Evolutionary conservation across 2,329 filamentous ascomycete species (phyloP).

Genomic region (Hypoxylon sp.): DNA sequence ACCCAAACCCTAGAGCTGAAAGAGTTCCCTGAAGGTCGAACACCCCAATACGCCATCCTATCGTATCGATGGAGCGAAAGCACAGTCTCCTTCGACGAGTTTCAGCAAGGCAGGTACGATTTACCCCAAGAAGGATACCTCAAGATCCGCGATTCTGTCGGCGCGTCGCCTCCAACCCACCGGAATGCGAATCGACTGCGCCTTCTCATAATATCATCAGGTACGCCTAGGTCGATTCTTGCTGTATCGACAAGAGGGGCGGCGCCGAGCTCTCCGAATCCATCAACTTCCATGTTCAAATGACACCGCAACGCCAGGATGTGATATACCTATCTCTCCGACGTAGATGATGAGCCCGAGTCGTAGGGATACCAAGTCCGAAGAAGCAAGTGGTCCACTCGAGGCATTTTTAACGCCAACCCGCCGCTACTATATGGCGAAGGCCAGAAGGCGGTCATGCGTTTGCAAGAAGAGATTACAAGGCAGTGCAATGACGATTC

Average conservation of each 20-base stretch:
- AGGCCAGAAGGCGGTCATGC: not conserved
- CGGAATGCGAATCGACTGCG: too few relatives aligned
- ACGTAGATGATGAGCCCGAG: not conserved
- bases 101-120: not conserved
- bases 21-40: not conserved
- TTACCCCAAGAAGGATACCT: not conserved
- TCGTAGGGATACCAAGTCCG: not conserved
- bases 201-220: too few relatives aligned
- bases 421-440: not conserved
- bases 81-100: not conserved
- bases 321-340: not conserved
- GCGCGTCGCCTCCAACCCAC: not conserved
- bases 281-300: constrained; percentile 10
- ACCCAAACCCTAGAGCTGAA: not conserved
- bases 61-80: constrained; percentile 1
- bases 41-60: not conserved
- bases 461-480: constrained; percentile 3
- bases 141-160: not conserved
- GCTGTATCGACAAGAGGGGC: not conserved
- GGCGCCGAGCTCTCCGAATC: not conserved
- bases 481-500: not conserved
- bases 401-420: not conserved
- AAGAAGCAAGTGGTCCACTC: not conserved
- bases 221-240: not conserved
- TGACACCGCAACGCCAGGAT: not conserved